Percentiles rank a stretch among this genome's conserved stretches.
phyloP scores from a whole-genome alignment of 179 eudicot species.

The Beta lomatogona region DNA sequence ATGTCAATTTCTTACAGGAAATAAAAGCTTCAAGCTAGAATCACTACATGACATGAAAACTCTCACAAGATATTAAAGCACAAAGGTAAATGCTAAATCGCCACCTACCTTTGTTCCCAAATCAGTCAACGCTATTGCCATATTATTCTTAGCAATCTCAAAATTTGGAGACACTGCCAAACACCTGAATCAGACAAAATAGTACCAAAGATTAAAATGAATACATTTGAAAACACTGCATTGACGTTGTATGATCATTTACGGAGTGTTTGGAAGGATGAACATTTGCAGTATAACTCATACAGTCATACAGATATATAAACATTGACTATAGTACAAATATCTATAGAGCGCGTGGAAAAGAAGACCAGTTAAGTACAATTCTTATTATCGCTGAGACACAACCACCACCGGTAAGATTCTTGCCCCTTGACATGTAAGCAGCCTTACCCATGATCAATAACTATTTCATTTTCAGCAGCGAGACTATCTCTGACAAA shows the following conservation, averaged over 20 bases:
- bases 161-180: constrained; percentile 97
- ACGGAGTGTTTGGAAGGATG: not conserved
- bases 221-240: not conserved
- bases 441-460: not conserved
- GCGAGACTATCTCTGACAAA: not conserved
- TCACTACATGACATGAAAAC: not conserved
- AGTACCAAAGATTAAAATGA: constrained; percentile 4
- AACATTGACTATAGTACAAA: not conserved
- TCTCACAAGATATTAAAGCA: not conserved
- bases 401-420: not conserved
- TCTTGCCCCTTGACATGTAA: not conserved
- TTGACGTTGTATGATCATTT: not conserved
- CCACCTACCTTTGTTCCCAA: constrained; percentile 88
- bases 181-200: constrained; percentile 63
- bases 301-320: not conserved
- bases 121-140: constrained; percentile 99
- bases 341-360: not conserved
- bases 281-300: not conserved
- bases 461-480: not conserved
- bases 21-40: not conserved
- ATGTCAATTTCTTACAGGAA: constrained; percentile 2
- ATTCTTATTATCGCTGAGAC: not conserved
- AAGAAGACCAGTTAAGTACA: constrained; percentile 1
- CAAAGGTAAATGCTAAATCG: constrained; percentile 6
- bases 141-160: constrained; percentile 97